phyloP scores from a whole-genome alignment of 2,329 filamentous ascomycete species.

The Xylaria sp. region DNA sequence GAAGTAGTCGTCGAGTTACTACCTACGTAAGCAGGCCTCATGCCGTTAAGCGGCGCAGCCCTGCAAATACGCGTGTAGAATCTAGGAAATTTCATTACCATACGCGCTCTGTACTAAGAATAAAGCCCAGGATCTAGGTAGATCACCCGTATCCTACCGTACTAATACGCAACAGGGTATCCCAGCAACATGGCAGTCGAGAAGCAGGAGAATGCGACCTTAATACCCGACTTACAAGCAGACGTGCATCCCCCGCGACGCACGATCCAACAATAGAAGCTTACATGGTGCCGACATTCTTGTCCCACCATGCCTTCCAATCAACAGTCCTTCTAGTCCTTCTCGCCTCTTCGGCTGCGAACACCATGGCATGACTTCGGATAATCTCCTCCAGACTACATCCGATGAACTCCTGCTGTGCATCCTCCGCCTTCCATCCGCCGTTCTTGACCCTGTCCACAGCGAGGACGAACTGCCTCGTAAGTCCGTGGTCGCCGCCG shows the following conservation, averaged over 20 bases:
- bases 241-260: background rate
- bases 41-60: background rate
- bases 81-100: background rate
- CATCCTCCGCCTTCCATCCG: constrained; percentile 72
- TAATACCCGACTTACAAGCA: background rate
- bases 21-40: background rate
- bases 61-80: background rate
- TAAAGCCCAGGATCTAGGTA: background rate
- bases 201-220: constrained; percentile 2
- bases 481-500: constrained; percentile 83
- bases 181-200: background rate
- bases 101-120: background rate
- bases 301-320: constrained; percentile 81
- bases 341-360: constrained; percentile 91
- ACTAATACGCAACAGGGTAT: background rate
- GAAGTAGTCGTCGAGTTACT: background rate
- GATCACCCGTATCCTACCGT: background rate
- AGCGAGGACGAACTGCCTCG: constrained; percentile 83
- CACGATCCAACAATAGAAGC: background rate
- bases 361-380: constrained; percentile 91
- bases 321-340: constrained; percentile 74
- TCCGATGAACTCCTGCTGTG: constrained; percentile 80
- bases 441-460: constrained; percentile 81
- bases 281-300: constrained; percentile 55
- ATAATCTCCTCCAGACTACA: constrained; percentile 88